Conservation (phyloP, 495 filamentous ascomycete species). For the Daldinia vernicosa region DNA sequence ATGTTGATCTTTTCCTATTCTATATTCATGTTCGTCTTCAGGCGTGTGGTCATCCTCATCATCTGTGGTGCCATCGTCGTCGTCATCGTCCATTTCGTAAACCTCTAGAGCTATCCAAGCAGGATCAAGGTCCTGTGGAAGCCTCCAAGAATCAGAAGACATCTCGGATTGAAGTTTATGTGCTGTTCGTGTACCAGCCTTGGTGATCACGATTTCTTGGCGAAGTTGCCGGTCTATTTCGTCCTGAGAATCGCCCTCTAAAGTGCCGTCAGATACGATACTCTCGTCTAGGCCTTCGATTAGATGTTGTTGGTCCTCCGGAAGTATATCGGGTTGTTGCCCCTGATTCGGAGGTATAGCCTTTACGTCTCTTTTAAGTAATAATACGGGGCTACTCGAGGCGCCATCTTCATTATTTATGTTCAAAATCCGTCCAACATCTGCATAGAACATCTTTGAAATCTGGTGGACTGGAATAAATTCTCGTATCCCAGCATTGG, state of each 20-base stretch:
- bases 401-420: constrained; percentile 79
- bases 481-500: constrained; percentile 80
- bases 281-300: constrained; percentile 33
- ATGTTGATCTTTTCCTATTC: constrained; percentile 31
- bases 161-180: constrained; percentile 2
- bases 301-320: neutral
- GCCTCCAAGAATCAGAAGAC: constrained; percentile 60
- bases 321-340: neutral
- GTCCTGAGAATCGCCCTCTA: constrained; percentile 57
- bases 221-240: constrained; percentile 75
- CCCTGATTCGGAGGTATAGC: constrained; percentile 71
- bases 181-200: neutral
- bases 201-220: constrained; percentile 51
- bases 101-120: constrained; percentile 98
- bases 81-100: constrained; percentile 69
- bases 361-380: constrained; percentile 85
- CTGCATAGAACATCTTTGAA: constrained; percentile 96
- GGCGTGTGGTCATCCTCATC: constrained; percentile 48
- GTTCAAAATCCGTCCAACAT: constrained; percentile 93
- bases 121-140: constrained; percentile 84
- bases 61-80: constrained; percentile 42
- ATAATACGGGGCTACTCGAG: constrained; percentile 83
- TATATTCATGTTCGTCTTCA: constrained; percentile 38
- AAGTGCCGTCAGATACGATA: constrained; percentile 9
- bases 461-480: constrained; percentile 89